A percentile compares a stretch with the other conserved stretches of the same genome.
These are phyloP conservation scores for Gossypium gossypioides DNA, from an alignment of 441 rosid species.

Conservation along the genomic window DNA sequence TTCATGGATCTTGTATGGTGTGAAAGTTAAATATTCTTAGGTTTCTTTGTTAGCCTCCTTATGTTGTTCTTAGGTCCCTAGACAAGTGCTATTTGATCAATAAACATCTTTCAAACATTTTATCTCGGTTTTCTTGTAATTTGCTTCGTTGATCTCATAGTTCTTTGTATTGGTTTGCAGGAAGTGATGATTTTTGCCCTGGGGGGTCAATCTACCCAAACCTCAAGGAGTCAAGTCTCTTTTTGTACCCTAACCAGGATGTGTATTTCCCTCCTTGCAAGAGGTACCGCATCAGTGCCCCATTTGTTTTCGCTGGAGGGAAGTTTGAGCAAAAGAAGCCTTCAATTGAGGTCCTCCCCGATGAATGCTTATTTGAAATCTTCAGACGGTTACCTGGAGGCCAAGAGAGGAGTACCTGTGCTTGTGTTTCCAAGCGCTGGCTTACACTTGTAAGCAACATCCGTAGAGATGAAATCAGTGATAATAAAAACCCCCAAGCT, in stretches of 20 bases:
- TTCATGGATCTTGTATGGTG: background rate
- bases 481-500: constrained; percentile 4
- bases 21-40: background rate
- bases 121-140: background rate
- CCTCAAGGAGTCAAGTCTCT: constrained; percentile 45
- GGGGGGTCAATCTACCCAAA: constrained; percentile 53
- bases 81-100: background rate
- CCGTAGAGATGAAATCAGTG: constrained; percentile 43
- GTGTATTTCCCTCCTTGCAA: constrained; percentile 62
- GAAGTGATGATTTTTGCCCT: constrained; percentile 58
- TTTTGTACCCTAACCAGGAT: constrained; percentile 50
- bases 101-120: background rate
- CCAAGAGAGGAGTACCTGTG: constrained; percentile 62
- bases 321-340: constrained; percentile 37
- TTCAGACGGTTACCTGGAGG: constrained; percentile 61
- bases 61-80: background rate
- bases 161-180: constrained; percentile 26
- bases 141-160: background rate
- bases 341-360: constrained; percentile 68
- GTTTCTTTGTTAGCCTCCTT: background rate
- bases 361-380: constrained; percentile 90
- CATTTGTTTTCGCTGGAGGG: constrained; percentile 34
- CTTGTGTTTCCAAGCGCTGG: constrained; percentile 83
- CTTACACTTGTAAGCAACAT: constrained; percentile 64
- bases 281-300: constrained; percentile 62